Evolutionary conservation across 306 rosid genomes (phyloP), one percentile per base, ranked within the genome.

Genomic region (Ammopiptanthus mongolicus): DNA sequence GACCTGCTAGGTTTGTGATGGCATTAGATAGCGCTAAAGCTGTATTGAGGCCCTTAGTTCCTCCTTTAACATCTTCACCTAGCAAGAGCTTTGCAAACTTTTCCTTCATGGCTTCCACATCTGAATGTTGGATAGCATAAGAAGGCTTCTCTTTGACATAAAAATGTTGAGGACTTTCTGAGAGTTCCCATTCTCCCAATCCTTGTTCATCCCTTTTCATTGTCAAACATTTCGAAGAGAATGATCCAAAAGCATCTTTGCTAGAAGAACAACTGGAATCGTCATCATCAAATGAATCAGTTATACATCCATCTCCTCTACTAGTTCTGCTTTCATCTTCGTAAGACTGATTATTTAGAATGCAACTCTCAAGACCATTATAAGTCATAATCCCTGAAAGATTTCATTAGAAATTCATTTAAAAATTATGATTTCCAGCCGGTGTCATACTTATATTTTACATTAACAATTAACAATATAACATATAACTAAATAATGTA

Each of bases 1-100:
- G 47, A 93, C 98, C 98, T 81, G 97, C 88, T 44, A 93, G 84
- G 69, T 82, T 91, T 66, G 90, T 80, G 81, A 94, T 86, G 82
- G 90, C 91, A 83, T 94, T 94, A 62, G 98, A 94, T 78, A 94
- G 78, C 0, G 97, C 91, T 55, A 90, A 79, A 53, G 98, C 97
- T 29, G 97, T 84, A 77, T 58, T 78, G 64, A 90, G 80, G 52
- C 98, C 96, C 78, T 85, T 94, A 47, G 82, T 69, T 47, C 98
- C 98, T 42, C 98, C 98, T 0, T 95, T 90, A 68, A 90, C 80
- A 81, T 94, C 98, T 83, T 91, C 98, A 21, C 98, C 98, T 21
- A 94, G 81, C 80, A 91, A 85, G 31, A 94, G 89, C 81, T 83
- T 91, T 13, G 98, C 81, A 77, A 91, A 91, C 29, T 81, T 94